Conservation (phyloP, 2,329 filamentous ascomycete species). For the Elsinoe batatas region DNA sequence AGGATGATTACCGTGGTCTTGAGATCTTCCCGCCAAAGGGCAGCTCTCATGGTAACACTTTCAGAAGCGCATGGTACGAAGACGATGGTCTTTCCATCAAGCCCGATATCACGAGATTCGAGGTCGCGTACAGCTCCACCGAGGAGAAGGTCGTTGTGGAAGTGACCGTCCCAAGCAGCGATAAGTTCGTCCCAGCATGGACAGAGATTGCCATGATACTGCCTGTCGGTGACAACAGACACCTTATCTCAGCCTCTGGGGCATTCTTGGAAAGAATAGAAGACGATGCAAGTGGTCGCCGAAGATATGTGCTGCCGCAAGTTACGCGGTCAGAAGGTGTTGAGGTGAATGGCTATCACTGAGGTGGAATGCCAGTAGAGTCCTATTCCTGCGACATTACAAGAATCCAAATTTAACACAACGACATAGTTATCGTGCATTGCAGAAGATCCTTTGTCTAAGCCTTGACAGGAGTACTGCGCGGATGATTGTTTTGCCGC, state of each 20-base stretch:
- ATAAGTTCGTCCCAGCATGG: constrained; percentile 41
- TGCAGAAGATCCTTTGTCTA: no score
- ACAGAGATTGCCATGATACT: constrained; percentile 41
- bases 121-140: constrained; percentile 36
- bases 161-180: constrained; percentile 31
- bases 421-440: no score
- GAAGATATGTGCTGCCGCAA: constrained; percentile 15
- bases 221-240: constrained; percentile 40
- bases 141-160: constrained; percentile 36
- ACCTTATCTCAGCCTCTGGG: constrained; percentile 23
- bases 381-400: no score
- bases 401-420: no score
- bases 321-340: neutral
- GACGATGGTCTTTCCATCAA: constrained; percentile 46
- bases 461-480: no score
- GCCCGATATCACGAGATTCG: constrained; percentile 35
- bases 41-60: constrained; percentile 29
- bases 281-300: constrained; percentile 19
- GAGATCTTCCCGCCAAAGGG: constrained; percentile 47
- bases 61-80: constrained; percentile 42
- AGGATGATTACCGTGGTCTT: constrained; percentile 47
- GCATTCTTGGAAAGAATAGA: constrained; percentile 16
- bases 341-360: neutral
- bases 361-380: neutral
- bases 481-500: no score